A percentile compares a stretch with the other conserved stretches of the same genome.
phyloP scores from a whole-genome alignment of 2,329 filamentous ascomycete genomes.

The Fusarium mexicanum region DNA sequence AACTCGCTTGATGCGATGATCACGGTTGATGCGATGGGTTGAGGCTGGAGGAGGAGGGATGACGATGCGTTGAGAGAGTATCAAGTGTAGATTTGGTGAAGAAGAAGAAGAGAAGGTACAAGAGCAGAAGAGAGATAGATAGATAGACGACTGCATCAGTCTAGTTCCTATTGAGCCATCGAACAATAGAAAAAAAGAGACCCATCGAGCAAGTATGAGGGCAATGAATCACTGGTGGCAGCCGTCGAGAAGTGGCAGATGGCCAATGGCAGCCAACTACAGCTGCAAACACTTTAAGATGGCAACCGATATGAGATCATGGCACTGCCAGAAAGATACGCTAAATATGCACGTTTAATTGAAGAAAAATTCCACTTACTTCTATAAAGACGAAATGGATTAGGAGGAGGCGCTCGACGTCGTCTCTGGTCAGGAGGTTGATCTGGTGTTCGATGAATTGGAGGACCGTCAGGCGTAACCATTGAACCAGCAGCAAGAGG shows the following conservation, averaged over 20 bases:
- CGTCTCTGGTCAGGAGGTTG: slow-evolving; percentile 39
- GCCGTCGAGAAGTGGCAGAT: not conserved
- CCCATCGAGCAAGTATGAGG: not conserved
- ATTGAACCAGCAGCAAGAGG: slow-evolving; percentile 26
- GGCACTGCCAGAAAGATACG: not conserved
- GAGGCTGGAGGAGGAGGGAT: not conserved
- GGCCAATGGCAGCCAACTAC: not conserved
- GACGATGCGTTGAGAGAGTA: not conserved
- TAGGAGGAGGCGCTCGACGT: slow-evolving; percentile 44
- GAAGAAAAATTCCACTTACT: slow-evolving; percentile 40
- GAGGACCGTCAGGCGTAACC: slow-evolving; percentile 39
- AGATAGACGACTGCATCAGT: not conserved
- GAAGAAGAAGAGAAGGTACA: not conserved
- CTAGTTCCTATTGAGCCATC: not conserved
- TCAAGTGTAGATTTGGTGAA: not conserved
- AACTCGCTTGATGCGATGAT: slow-evolving; percentile 33
- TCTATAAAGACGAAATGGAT: slow-evolving; percentile 52
- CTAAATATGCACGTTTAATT: not conserved
- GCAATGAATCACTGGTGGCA: slow-evolving; percentile 18
- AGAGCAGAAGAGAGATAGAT: not conserved
- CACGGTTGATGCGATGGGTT: not conserved
- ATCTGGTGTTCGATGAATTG: slow-evolving; percentile 42
- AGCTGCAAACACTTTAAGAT: slow-evolving; percentile 7
- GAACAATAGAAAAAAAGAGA: not conserved
- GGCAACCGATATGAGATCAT: not conserved